Evolutionary conservation across 2,329 filamentous ascomycete species (phyloP), one percentile per base, ranked within the genome.

Genomic region (Chrysoporthe cubensis): DNA sequence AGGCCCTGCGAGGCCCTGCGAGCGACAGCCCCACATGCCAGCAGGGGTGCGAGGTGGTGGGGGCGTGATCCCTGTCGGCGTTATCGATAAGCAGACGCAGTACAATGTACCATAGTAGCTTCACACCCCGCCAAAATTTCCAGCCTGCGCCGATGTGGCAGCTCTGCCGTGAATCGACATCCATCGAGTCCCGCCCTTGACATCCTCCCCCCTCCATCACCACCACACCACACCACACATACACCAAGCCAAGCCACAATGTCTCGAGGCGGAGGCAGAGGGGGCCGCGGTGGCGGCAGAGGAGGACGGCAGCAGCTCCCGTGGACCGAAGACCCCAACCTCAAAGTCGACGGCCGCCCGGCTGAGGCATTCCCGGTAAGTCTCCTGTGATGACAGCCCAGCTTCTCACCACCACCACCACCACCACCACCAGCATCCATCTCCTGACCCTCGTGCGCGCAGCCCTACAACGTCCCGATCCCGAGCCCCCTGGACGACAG

Each of bases 321-420:
- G 0, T 88, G 85, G 83, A 82, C 82, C 52, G 84, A 87, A 71
- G 86, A 88, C 71, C 83, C 85, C 9, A 78, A 76, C 48, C 76
- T 82, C 65, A 76, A 78, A 32, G 75, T 81, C 13, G 85, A 87
- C 74, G 82, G 82, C 63, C 80, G 84, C 43, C 87, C 87, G 7
- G 85, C 84, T n/a, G 86, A 88, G 71, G 82, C 86, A 11, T 88
- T 88, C 69, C 86, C 87, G 0, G 85, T 87, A 76, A 69, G 82
- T 69, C 18, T 26, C 26, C 26, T 26, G 26, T 26, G 26, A 26
- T 26, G 26, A 26, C 26, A 26, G 26, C 26, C 26, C 26, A 26
- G 26, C 26, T 26, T 26, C 26, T 26, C 26, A 26, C 26, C 26
- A 26, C 26, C 26, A 2, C 26, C 26, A 26, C 26, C 26, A 26